Evolutionary conservation across 495 filamentous ascomycete genomes (phyloP), one percentile per base, ranked within the genome.

Genomic region (Talaromyces adpressus): DNA sequence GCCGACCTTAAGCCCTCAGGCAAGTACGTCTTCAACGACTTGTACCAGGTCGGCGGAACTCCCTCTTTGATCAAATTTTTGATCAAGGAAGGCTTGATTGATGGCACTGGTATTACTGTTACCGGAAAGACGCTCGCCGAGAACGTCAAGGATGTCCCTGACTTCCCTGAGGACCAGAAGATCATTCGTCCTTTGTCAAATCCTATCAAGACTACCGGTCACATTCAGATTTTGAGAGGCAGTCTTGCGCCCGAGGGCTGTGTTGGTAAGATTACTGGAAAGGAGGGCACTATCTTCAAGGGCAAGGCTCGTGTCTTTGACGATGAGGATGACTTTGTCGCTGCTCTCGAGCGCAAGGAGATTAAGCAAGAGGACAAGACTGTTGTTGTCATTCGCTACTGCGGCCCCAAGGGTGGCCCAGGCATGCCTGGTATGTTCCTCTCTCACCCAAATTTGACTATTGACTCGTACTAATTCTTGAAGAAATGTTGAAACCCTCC

Each of bases 241-340:
- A 89, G 88, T 6, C 84, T 98, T 29, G 91, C 94, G 2, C 94
- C 94, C 1, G 94, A 89, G 63, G 94, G 94, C 59, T 89, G 85
- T 66, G 94, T 98, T 14, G 94, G 93, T 65, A 98, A 98, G 81
- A 98, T 98, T 75, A 98, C 94, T 8, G 94, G 94, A 64, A 98
- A 98, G 77, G 94, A 98, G 74, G 94, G 94, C 22, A 82, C 88
- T n/a, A 74, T 79, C 8, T 98, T 98, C 79, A 88, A 82, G 18
- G 94, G 94, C 62, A 92, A 86, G 67, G 94, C 94, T 36, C 89
- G 87, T 65, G 90, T 91, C 68, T 98, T 91, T 77, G 88, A 98
- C 73, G 82, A 82, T 64, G 91, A 95, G 74, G 89, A 93, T 63
- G 84, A 83, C 72, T 92, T 95, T 77, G 86, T 93, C 66, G 77